Evolutionary conservation across 2,329 filamentous ascomycete genomes (phyloP), one percentile per base, ranked within the genome.

Genomic region (Trichoderma hamatum): DNA sequence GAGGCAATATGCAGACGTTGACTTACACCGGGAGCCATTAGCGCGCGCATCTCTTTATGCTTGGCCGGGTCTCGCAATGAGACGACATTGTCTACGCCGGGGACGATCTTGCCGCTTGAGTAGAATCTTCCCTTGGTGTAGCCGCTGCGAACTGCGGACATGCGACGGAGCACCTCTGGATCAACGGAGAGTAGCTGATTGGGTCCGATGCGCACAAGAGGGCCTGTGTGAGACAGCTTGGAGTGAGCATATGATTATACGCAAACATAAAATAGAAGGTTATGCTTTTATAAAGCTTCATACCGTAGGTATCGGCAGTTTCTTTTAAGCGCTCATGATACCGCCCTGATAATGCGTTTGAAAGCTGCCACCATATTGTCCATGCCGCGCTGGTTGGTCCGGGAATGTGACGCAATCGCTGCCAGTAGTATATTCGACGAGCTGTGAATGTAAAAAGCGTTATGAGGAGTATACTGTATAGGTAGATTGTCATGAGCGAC

Each of bases 51-150:
- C 5, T 75, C 75, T 43, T 81, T 78, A 71, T 88, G 86, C 59
- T 77, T 78, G 19, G 74, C 79, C 51, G 85, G 83, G 67, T 88
- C 80, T 52, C 82, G 79, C 46, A 82, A 78, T 0, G 84, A 85
- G 43, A 88, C 82, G 6, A 89, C 80, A 69, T 85, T 87, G 71
- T 88, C 83, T 30, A 82, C 78, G n/a, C 83, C 80, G 0, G 85
- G 83, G 69, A 89, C 83, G 70, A 90, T 80, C 16, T 82, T 81
- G 68, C 84, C 79, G 5, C 80, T 82, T 68, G 81, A 77, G 72
- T 86, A 87, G 79, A 84, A 86, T 1, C 71, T 72, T 0, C 78
- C 78, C 1, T 80, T 78, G 2, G 71, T 75, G 69, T 83, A 83
- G 6, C 70, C 68, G 30, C 78, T 79, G 14, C 81, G 77, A 2